Base-by-base conservation (phyloP, 345 rosid species). In the Eucalyptus sp. region DNA sequence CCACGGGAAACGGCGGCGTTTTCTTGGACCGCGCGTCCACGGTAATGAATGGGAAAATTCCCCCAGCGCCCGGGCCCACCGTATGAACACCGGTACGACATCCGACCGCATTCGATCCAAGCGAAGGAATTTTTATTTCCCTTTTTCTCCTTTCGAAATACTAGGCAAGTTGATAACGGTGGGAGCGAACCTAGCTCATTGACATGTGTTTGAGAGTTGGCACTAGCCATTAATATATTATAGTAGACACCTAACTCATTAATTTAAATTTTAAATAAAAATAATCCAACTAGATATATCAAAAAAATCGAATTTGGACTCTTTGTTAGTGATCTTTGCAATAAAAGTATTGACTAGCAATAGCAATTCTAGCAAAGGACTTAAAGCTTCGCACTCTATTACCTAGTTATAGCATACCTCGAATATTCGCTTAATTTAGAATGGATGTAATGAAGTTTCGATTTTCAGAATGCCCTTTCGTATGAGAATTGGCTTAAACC, bases 261-360 rank as follows among this genome's bases (percentile, higher is more conserved):
- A 4, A 56, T 56, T 56, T 4, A 56, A 56, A 13, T 56, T 56
- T 56, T 56, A 0, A 24, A 56, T 24, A 2, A 10, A 22, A 0
- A 22, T 0, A 13, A 7, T 3, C 13, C 1, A 22, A 56, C 2
- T 56, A 4, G 0, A 56, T 4, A 24, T 56, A 8, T 56, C 9
- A 2, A 56, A 4, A 5, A 0, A 24, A 8, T 56, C 5, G 1
- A 20, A 18, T 3, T 56, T 56, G 0, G 13, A 4, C 5, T 56
- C 58, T 52, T 7, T 18, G 2, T 18, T 1, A 0, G 24, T 52
- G 56, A 7, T 52, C 0, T 52, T 52, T 52, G 56, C 24, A 7
- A 52, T 52, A 52, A 51, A 51, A 51, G 56, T 51, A 15, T 50
- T 15, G 52, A 50, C 52, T 16, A 50, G 54, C 20, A 15, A 51